phyloP scores from a whole-genome alignment of 495 filamentous ascomycete genomes.

The Hypoxylon cercidicola region DNA sequence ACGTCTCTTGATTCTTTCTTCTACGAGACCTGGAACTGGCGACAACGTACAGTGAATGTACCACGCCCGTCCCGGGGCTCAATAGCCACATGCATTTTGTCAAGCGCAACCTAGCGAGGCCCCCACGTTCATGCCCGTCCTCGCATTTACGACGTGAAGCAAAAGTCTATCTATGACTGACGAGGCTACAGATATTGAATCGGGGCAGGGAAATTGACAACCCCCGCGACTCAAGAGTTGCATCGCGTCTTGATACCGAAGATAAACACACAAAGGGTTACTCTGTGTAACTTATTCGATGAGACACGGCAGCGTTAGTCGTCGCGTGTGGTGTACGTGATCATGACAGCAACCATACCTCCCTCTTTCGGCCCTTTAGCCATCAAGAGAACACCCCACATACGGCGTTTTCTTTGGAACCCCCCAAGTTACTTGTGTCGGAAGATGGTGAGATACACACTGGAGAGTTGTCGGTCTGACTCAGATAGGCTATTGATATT shows the following conservation, averaged over 20 bases:
- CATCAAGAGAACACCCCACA: constrained; percentile 32
- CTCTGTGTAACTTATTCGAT: background rate
- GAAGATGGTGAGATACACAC: constrained; percentile 3
- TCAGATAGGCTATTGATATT: constrained; percentile 43
- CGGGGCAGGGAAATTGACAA: constrained; percentile 1
- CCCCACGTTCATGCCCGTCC: constrained; percentile 3
- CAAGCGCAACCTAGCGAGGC: background rate
- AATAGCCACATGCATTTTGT: too few relatives aligned
- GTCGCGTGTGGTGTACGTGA: constrained; percentile 12
- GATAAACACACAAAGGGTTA: background rate
- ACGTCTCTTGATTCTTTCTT: background rate
- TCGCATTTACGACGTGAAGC: constrained; percentile 11
- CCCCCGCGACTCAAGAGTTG: background rate
- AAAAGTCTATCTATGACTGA: constrained; percentile 1
- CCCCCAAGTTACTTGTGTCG: constrained; percentile 1
- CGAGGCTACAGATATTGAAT: constrained; percentile 1
- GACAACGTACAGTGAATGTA: background rate
- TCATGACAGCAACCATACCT: background rate
- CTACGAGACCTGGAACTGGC: background rate
- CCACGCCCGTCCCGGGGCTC: too few relatives aligned
- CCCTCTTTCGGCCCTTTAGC: constrained; percentile 33
- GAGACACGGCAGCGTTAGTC: background rate
- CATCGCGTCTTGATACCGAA: background rate
- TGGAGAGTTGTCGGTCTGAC: constrained; percentile 36
- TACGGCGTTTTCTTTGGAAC: constrained; percentile 6